Evolutionary conservation across 192 early-diverging fungal genomes (phyloP).

Genomic region (Coemansia erecta): DNA sequence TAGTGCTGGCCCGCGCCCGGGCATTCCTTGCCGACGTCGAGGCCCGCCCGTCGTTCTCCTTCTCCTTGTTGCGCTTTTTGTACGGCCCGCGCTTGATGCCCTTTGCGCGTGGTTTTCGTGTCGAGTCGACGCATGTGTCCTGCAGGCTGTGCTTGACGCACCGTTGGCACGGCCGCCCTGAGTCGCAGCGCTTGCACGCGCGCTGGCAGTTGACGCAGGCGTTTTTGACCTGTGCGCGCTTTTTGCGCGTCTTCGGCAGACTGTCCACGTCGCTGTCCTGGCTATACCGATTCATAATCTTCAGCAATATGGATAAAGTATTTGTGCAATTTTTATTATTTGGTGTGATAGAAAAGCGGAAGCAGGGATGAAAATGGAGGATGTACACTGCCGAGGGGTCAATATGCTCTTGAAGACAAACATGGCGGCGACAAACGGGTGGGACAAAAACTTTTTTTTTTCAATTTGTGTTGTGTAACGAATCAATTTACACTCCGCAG

Average conservation of each 20-base stretch:
- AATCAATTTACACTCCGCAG: neutral
- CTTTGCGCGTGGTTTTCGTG: constrained; percentile 76
- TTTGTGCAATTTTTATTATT: neutral
- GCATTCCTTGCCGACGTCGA: no score
- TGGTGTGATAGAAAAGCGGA: neutral
- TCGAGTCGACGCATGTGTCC: constrained; percentile 71
- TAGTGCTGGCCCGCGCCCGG: no score
- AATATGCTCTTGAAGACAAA: no score
- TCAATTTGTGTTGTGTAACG: neutral
- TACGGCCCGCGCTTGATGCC: constrained; percentile 86
- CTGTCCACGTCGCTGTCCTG: no score
- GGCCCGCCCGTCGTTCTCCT: no score
- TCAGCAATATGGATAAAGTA: neutral
- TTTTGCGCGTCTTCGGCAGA: constrained; percentile 12
- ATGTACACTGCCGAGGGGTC: no score
- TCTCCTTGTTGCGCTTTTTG: constrained; percentile 53
- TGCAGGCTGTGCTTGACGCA: constrained; percentile 73
- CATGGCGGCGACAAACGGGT: neutral
- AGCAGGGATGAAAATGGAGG: neutral
- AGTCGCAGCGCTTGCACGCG: constrained; percentile 91
- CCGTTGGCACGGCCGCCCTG: constrained; percentile 77
- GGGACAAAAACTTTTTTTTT: neutral
- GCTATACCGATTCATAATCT: neutral
- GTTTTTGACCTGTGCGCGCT: constrained; percentile 85
- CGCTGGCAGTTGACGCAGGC: constrained; percentile 87